phyloP scores from a whole-genome alignment of 2,329 filamentous ascomycete genomes.

The Fusarium sp. region DNA sequence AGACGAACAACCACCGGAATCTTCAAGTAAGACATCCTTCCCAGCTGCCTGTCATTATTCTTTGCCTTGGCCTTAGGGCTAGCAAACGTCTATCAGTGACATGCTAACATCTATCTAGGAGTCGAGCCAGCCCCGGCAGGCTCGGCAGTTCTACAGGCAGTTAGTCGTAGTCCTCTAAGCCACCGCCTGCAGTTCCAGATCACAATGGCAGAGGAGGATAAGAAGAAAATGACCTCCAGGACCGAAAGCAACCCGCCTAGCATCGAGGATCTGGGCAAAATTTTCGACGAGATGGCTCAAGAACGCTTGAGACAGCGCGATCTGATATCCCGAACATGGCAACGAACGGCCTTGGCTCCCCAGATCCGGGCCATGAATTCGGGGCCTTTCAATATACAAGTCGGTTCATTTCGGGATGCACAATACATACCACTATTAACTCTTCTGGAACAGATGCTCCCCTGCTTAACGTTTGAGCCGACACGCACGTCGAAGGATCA shows the following conservation, averaged over 20 bases:
- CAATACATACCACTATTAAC: not conserved
- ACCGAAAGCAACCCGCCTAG: not conserved
- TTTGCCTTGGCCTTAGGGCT: not conserved
- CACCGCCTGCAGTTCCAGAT: not conserved
- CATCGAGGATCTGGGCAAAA: not conserved
- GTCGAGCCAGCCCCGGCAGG: too few relatives aligned
- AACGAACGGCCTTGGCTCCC: not conserved
- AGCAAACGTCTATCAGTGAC: fast-evolving
- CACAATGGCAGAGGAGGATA: not conserved
- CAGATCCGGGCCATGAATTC: not conserved
- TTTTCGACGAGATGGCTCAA: not conserved
- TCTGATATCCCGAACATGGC: not conserved
- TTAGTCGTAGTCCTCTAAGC: not conserved
- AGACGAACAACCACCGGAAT: not conserved
- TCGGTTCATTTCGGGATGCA: fast-evolving
- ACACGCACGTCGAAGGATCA: too few relatives aligned
- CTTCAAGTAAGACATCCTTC: not conserved
- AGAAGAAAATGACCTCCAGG: not conserved
- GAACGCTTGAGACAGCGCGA: not conserved
- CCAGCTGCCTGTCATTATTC: not conserved
- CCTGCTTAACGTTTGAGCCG: too few relatives aligned
- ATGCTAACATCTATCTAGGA: not conserved
- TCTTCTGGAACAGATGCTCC: not conserved
- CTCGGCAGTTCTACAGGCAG: not conserved
- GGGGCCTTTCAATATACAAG: fast-evolving